Conservation (phyloP, 139 green algal genomes). For the Micractinium conductrix region DNA sequence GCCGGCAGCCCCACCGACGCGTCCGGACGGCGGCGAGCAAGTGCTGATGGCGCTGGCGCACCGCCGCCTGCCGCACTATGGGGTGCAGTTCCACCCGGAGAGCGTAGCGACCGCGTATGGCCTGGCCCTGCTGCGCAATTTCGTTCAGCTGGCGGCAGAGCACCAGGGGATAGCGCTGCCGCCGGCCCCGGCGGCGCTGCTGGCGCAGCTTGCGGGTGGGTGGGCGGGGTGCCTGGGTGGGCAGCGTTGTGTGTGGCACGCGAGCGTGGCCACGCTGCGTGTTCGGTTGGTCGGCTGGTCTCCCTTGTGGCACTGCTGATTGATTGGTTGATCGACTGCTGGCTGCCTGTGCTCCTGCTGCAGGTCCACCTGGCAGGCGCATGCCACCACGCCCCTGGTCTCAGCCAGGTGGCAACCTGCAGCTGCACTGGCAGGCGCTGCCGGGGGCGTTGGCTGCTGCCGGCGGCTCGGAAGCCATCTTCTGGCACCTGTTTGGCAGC, state of each 20-base stretch:
- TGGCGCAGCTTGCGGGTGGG: constrained; percentile 13
- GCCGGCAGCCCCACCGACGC: neutral
- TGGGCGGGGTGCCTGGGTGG: neutral
- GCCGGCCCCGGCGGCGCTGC: neutral
- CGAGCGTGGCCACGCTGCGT: neutral
- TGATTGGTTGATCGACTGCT: neutral
- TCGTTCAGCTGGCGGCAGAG: constrained; percentile 67
- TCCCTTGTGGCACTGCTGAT: neutral
- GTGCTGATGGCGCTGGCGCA: constrained; percentile 91
- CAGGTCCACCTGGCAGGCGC: constrained; percentile 2
- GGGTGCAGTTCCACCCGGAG: constrained; percentile 98
- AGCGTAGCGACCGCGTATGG: constrained; percentile 86
- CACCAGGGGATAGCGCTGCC: constrained; percentile 8
- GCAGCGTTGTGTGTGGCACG: too few species aligned
- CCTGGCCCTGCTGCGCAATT: constrained; percentile 86
- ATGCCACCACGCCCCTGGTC: constrained; percentile 17
- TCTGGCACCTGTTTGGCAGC: constrained; percentile 49
- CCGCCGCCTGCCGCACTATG: constrained; percentile 76
- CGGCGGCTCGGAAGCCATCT: constrained; percentile 40
- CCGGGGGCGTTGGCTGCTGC: constrained; percentile 29
- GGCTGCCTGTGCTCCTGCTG: neutral
- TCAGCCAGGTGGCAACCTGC: constrained; percentile 12
- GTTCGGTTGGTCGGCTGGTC: neutral
- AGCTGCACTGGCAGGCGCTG: constrained; percentile 36
- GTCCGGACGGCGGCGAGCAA: neutral